A percentile compares a stretch with the other conserved stretches of the same genome.
Conservation (phyloP, 441 rosid species). For the Adansonia gregorii region DNA sequence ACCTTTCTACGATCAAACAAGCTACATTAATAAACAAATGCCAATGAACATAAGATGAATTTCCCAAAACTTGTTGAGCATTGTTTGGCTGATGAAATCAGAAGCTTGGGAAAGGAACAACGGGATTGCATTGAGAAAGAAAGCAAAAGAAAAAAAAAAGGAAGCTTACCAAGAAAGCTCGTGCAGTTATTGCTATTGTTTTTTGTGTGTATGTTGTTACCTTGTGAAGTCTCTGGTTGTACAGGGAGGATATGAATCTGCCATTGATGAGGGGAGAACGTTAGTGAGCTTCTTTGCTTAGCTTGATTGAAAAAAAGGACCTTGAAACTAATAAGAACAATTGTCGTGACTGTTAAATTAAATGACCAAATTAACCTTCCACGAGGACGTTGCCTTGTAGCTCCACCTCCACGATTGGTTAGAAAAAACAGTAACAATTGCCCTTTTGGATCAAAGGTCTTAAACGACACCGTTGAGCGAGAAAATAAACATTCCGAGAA, state of each 20-base stretch:
- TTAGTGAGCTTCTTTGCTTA: background rate
- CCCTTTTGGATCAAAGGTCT: background rate
- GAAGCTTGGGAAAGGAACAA: constrained; percentile 80
- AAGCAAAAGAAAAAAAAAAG: constrained; percentile 43
- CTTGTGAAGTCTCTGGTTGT: constrained; percentile 30
- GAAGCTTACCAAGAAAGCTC: constrained; percentile 51
- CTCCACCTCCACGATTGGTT: background rate
- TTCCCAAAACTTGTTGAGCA: constrained; percentile 70
- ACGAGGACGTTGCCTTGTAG: background rate
- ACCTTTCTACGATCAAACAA: constrained; percentile 68
- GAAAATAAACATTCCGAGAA: background rate
- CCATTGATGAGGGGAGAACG: constrained; percentile 44
- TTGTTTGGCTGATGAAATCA: constrained; percentile 52
- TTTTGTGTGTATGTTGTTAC: background rate
- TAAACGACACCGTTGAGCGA: background rate
- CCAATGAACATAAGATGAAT: constrained; percentile 70
- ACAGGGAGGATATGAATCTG: constrained; percentile 45
- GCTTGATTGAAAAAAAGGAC: constrained; percentile 53
- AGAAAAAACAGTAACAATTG: background rate
- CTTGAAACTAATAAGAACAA: constrained; percentile 47
- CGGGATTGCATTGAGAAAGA: constrained; percentile 67
- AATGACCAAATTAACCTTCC: constrained; percentile 50
- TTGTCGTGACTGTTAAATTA: constrained; percentile 38
- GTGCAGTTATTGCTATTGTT: constrained; percentile 18
- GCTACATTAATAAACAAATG: constrained; percentile 66